Evolutionary conservation across 2,329 filamentous ascomycete genomes (phyloP).

Genomic region (Microdochium bolleyi): DNA sequence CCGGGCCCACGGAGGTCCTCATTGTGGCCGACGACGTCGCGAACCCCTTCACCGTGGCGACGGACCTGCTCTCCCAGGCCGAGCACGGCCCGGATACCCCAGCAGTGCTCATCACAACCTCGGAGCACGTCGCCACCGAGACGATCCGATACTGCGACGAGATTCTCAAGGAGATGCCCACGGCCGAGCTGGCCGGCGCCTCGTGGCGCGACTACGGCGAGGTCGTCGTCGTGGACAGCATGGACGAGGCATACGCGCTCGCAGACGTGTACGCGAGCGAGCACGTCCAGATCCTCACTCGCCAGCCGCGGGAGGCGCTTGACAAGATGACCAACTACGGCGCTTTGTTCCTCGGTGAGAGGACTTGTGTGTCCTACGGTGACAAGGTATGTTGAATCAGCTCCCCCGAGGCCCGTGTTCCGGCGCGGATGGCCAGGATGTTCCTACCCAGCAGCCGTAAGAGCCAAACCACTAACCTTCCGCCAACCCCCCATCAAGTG

Average conservation of each 20-base stretch:
- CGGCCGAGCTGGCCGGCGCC: constrained; percentile 29
- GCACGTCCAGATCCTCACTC: constrained; percentile 42
- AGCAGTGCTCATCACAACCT: constrained; percentile 40
- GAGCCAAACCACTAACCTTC: too few relatives aligned
- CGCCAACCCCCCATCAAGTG: constrained; percentile 19
- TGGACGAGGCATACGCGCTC: constrained; percentile 35
- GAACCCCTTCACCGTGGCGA: constrained; percentile 34
- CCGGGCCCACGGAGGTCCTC: constrained; percentile 44
- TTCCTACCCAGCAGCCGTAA: too few relatives aligned
- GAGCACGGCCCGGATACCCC: constrained; percentile 45
- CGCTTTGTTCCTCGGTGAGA: constrained; percentile 40
- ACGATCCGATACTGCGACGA: constrained; percentile 27
- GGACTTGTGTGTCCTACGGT: constrained; percentile 44
- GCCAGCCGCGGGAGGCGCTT: constrained; percentile 35
- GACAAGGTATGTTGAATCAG: constrained; percentile 41
- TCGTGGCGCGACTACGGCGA: constrained; percentile 39
- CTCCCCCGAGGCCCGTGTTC: too few relatives aligned
- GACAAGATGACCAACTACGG: constrained; percentile 43
- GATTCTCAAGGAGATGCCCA: constrained; percentile 30
- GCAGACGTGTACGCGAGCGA: constrained; percentile 40
- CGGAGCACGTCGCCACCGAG: constrained; percentile 25
- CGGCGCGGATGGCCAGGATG: too few relatives aligned
- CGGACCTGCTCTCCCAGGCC: constrained; percentile 38
- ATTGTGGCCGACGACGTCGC: constrained; percentile 39
- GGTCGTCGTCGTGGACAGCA: constrained; percentile 29